phyloP scores from a whole-genome alignment of 805 yeast species.

The Limtongia smithiae region DNA sequence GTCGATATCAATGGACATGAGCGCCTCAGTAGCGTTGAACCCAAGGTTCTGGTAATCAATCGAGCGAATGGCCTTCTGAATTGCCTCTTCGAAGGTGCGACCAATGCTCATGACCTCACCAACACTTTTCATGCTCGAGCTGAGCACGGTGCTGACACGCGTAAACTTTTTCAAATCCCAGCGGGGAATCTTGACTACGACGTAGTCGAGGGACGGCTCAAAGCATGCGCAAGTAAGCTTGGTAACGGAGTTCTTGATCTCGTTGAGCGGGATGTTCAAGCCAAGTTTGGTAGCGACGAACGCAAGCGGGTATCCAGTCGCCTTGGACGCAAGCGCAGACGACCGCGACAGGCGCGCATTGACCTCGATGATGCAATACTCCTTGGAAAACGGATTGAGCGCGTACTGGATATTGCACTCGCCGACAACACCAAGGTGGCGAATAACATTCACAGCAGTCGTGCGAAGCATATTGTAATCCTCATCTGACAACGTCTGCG shows the following conservation, averaged over 20 bases:
- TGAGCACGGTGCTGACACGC: conserved; percentile 79
- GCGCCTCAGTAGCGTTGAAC: conserved; percentile 73
- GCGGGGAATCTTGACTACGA: conserved; percentile 96
- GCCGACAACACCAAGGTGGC: conserved; percentile 98
- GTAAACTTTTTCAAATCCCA: conserved; percentile 98
- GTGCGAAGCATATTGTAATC: conserved; percentile 97
- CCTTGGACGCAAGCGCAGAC: conserved; percentile 98
- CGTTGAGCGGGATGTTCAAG: conserved; percentile 84
- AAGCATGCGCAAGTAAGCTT: conserved; percentile 92
- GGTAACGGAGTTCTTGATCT: conserved; percentile 89
- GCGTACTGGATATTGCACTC: conserved; percentile 99
- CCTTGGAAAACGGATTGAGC: conserved; percentile 86
- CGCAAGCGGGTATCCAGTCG: conserved; percentile 97
- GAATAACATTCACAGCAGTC: conserved; percentile 93
- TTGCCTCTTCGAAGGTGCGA: conserved; percentile 94
- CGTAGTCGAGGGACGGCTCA: conserved; percentile 95
- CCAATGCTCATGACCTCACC: conserved; percentile 99
- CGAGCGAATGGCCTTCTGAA: conserved; percentile 94
- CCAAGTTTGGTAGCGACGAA: conserved; percentile 97
- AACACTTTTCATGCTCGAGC: conserved; percentile 96
- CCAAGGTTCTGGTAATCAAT: conserved; percentile 96
- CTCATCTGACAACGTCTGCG: conserved; percentile 94
- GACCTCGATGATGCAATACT: conserved; percentile 95
- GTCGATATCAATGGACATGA: conserved; percentile 90
- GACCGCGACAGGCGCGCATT: conserved; percentile 97